A percentile compares a stretch with the other conserved stretches of the same genome.
phyloP scores from a whole-genome alignment of 805 yeast species.

The Zygosaccharomyces kombuchaensis region DNA sequence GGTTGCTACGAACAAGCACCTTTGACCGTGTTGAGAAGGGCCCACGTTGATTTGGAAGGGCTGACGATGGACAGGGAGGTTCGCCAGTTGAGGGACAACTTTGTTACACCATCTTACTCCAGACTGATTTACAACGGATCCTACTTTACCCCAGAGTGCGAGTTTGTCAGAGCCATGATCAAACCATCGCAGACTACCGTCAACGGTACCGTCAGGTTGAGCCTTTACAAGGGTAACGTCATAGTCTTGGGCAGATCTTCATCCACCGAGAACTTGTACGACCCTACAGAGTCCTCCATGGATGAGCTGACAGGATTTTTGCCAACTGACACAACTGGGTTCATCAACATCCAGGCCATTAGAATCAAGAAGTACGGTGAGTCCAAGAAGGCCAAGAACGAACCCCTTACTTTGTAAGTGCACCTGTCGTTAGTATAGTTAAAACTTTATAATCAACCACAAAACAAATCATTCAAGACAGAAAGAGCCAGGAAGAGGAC shows the following conservation, averaged over 20 bases:
- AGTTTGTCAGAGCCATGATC: conserved; percentile 89
- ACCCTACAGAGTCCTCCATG: conserved; percentile 98
- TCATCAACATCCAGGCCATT: conserved; percentile 96
- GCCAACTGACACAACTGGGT: conserved; percentile 95
- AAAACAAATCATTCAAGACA: not conserved
- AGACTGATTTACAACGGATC: conserved; percentile 92
- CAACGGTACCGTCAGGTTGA: conserved; percentile 92
- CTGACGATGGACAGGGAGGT: conserved; percentile 96
- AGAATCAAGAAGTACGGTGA: conserved; percentile 98
- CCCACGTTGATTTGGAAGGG: conserved; percentile 97
- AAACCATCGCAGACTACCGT: conserved; percentile 92
- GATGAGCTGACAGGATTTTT: conserved; percentile 97
- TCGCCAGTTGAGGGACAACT: conserved; percentile 91
- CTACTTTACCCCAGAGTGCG: conserved; percentile 98
- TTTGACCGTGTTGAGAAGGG: conserved; percentile 84
- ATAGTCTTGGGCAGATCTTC: conserved; percentile 89
- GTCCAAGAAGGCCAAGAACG: conserved; percentile 79
- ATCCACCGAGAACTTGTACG: conserved; percentile 92
- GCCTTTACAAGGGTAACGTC: conserved; percentile 87
- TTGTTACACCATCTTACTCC: conserved; percentile 90
- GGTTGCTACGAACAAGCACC: conserved; percentile 99
- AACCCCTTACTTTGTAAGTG: conserved; percentile 37
- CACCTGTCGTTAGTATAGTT: not conserved
- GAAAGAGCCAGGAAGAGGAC: no score
- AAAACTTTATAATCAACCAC: not conserved